Base-by-base conservation (phyloP, 768 basidiomycete genomes). In the Lepiota venenata region DNA sequence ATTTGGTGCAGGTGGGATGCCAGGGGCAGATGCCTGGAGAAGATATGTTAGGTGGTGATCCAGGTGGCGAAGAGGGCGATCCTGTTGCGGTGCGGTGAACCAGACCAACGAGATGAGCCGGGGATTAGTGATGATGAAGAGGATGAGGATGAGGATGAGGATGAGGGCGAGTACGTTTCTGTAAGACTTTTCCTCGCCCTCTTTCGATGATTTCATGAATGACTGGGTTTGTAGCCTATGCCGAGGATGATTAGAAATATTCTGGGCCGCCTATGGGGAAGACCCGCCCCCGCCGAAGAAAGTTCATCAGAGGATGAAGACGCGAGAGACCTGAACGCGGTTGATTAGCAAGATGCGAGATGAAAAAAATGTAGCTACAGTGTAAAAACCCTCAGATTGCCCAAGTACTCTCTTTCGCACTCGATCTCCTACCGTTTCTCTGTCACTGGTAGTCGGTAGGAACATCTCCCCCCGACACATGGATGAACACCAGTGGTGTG, bases 231-330 rank as follows among this genome's bases (percentile, higher is more conserved):
- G 36, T 56, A 88, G 86, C 77, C 83, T 2, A 69, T 88, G 62
- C 84, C 84, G 20, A 78, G 83, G 1, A 63, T 84, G 6, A 64
- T 87, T 1, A 73, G 83, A 10, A 84, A 82, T 60, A 67, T 88
- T 6, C 55, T 88, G 38, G 78, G 77, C 47, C 69, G 83, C 8
- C 76, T 89, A 58, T 88, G 82, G 80, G 82, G 75, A 48, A 62
- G 73, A 21, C 52, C 53, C 16, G 45, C 63, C 1, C 58, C 60
- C 20, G 64, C 58, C 9, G 67, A 65, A 6, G 69, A 70, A 11
- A 70, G 74, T 16, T 69, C 71, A 1, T 74, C 73, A 14, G 77
- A 79, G 1, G 78, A 76, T 18, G 47, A 48, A 18, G 27, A 53
- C 38, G 39, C 43, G 2, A 44, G 25, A 12, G 53, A 55, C 32